Conservation (phyloP, 177 flowering plant species). For the Vitis hybrid region DNA sequence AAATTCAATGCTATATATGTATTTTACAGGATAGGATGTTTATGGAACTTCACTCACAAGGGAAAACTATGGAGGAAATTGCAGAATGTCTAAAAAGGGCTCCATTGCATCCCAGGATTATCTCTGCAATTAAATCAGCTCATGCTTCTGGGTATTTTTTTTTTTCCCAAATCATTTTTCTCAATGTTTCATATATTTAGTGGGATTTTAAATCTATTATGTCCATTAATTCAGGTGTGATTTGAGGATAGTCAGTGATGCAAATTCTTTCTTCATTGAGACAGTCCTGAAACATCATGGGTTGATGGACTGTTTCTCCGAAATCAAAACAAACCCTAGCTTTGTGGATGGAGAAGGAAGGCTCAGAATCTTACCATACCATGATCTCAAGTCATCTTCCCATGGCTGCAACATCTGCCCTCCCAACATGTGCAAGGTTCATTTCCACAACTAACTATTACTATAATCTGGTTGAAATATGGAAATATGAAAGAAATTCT, state of each 20-base stretch:
- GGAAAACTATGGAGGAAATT: conserved; percentile 22
- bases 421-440: conserved; percentile 31
- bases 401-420: conserved; percentile 25
- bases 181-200: too few species aligned
- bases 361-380: conserved; percentile 20
- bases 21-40: conserved; percentile 24
- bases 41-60: conserved; percentile 15
- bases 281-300: conserved; percentile 44
- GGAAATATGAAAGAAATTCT: not conserved
- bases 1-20: too few species aligned
- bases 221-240: conserved; percentile 12
- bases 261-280: conserved; percentile 45
- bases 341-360: conserved; percentile 23
- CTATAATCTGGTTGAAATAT: not conserved
- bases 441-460: not conserved
- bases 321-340: conserved; percentile 24
- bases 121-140: conserved; percentile 22
- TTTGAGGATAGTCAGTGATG: conserved; percentile 35
- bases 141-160: conserved; percentile 18
- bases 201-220: too few species aligned
- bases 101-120: conserved; percentile 20
- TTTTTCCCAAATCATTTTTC: too few species aligned
- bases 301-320: conserved; percentile 25
- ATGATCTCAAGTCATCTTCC: conserved; percentile 17
- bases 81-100: conserved; percentile 9